Evolutionary conservation across 768 basidiomycete species (phyloP).

Genomic region (Lentinula aciculospora): DNA sequence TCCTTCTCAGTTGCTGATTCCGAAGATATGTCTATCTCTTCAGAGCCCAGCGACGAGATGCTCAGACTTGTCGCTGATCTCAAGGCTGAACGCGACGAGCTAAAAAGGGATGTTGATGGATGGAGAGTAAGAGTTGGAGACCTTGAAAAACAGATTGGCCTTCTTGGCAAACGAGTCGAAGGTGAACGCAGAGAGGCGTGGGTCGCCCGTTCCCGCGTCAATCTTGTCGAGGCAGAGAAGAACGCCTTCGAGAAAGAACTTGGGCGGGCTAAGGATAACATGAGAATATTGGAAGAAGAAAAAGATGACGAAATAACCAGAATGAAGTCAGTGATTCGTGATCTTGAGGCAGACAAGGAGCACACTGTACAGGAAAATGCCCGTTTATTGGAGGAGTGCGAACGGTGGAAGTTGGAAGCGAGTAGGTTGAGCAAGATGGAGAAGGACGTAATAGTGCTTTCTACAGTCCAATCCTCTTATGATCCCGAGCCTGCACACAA

Average conservation of each 20-base stretch:
- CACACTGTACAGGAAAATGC: constrained; percentile 20
- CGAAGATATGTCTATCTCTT: constrained; percentile 32
- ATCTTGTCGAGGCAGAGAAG: constrained; percentile 65
- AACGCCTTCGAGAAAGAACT: constrained; percentile 45
- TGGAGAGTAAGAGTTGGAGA: constrained; percentile 78
- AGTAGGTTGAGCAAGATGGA: constrained; percentile 13
- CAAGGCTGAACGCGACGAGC: constrained; percentile 84
- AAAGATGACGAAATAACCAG: neutral
- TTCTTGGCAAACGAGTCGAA: constrained; percentile 67
- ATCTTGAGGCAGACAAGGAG: constrained; percentile 22
- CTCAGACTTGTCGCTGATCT: constrained; percentile 68
- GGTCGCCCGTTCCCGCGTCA: constrained; percentile 71
- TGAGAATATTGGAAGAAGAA: constrained; percentile 14
- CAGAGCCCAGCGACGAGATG: constrained; percentile 73
- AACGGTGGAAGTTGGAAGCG: constrained; percentile 25
- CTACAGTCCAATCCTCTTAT: constrained; percentile 41
- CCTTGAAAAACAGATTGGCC: constrained; percentile 62
- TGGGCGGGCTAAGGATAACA: constrained; percentile 18
- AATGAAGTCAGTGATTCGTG: constrained; percentile 4
- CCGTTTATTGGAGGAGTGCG: constrained; percentile 28
- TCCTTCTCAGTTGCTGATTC: constrained; percentile 37
- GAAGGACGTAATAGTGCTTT: constrained; percentile 19
- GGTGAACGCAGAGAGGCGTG: constrained; percentile 79
- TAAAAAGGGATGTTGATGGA: constrained; percentile 83
- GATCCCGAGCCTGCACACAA: constrained; percentile 1